Percentiles rank a stretch among this genome's conserved stretches.
Conservation (phyloP, 352 stramenopile species). For the Peronospora farinosa region DNA sequence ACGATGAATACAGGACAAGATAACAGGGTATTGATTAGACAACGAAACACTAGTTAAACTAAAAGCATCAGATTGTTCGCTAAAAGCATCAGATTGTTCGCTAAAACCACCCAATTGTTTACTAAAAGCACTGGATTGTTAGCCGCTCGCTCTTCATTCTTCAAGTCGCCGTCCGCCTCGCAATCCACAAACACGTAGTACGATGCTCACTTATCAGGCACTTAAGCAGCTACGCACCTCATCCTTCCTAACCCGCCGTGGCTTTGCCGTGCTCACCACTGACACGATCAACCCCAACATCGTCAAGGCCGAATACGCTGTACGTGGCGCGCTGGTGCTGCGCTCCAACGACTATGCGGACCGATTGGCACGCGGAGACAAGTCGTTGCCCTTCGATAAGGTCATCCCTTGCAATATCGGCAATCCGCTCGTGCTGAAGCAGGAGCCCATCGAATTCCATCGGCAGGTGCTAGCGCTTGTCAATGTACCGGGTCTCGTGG, state of each 20-base stretch:
- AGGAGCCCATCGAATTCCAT: constrained; percentile 92
- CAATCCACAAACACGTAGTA: constrained; percentile 12
- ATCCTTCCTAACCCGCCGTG: constrained; percentile 18
- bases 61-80: no score
- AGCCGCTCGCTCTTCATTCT: constrained; percentile 10
- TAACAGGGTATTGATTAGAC: no score
- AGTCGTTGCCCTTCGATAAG: constrained; percentile 81
- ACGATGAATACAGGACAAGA: no score
- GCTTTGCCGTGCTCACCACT: constrained; percentile 67
- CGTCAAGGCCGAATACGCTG: constrained; percentile 81
- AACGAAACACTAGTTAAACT: no score
- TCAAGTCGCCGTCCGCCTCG: constrained; percentile 20
- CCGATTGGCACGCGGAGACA: constrained; percentile 54
- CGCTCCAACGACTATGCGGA: constrained; percentile 71
- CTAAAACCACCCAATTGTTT: no score
- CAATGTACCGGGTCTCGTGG: constrained; percentile 83
- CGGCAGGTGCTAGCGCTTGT: constrained; percentile 89
- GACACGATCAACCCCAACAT: constrained; percentile 77
- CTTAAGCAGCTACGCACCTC: constrained; percentile 27
- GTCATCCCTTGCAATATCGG: constrained; percentile 98
- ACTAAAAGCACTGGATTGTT: no score
- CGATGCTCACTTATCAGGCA: constrained; percentile 29
- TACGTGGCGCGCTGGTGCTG: constrained; percentile 82
- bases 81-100: no score
- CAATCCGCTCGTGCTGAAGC: constrained; percentile 94